A percentile compares a stretch with the other conserved stretches of the same genome.
These are phyloP conservation scores for Petunia axillaris DNA, from an alignment of 257 asterid species.

Conservation along the genomic window DNA sequence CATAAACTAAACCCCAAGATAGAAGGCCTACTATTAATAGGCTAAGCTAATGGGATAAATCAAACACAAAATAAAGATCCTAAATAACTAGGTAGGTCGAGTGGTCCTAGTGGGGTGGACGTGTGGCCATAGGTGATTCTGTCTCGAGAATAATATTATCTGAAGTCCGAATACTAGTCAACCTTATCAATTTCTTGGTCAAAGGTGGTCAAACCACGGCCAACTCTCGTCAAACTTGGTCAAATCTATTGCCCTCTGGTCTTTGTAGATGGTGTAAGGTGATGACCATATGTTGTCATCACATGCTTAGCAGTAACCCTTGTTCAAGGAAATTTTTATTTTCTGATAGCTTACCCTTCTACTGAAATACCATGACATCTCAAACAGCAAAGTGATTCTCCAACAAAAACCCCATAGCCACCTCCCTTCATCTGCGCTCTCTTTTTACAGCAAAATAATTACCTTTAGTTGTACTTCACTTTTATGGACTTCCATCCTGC, in stretches of 20 bases:
- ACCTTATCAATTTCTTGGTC: too few relatives aligned
- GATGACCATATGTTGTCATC: too few relatives aligned
- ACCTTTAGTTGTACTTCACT: too few relatives aligned
- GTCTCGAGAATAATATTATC: too few relatives aligned
- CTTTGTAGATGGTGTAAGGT: too few relatives aligned
- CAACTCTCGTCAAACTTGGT: too few relatives aligned
- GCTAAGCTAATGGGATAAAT: not conserved
- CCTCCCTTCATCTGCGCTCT: not conserved
- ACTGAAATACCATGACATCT: not conserved
- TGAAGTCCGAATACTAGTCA: too few relatives aligned
- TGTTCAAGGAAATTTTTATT: not conserved
- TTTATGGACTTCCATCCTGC: not conserved
- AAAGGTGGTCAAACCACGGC: too few relatives aligned
- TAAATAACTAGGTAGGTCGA: not conserved
- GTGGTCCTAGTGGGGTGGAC: not conserved
- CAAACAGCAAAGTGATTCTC: not conserved
- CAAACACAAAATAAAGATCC: not conserved
- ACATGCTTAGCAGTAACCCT: not conserved
- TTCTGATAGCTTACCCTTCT: not conserved
- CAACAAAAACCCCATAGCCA: not conserved
- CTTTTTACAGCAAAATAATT: not conserved
- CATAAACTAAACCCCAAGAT: not conserved
- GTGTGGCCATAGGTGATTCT: not conserved
- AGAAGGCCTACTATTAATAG: not conserved
- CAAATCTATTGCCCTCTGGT: too few relatives aligned